phyloP scores from a whole-genome alignment of 1,284 basidiomycete species.

The Grifola frondosa region DNA sequence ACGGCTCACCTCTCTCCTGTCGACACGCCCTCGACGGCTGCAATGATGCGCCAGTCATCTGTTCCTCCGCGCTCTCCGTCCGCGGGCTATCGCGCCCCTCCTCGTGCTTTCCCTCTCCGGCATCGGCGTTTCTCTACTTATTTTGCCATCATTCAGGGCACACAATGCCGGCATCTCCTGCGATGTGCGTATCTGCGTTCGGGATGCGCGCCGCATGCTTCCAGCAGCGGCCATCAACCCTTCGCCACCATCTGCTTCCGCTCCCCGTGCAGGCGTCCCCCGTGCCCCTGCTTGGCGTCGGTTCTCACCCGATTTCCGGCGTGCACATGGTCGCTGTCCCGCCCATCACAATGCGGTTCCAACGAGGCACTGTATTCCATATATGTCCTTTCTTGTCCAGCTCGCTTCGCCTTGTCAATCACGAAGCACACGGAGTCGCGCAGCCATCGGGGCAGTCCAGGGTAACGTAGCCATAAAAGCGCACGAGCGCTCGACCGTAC shows the following conservation, averaged over 20 bases:
- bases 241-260: background rate
- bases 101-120: background rate
- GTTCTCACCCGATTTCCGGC: slow-evolving; percentile 7
- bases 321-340: slow-evolving; percentile 16
- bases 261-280: background rate
- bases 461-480: too few species aligned
- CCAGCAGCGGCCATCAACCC: background rate
- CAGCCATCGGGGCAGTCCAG: too few species aligned
- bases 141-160: background rate
- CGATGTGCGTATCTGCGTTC: too few species aligned
- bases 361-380: slow-evolving; percentile 20
- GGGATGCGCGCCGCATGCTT: background rate
- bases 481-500: too few species aligned
- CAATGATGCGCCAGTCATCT: too few species aligned
- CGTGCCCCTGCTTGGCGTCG: slow-evolving; percentile 2
- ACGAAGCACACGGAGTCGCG: too few species aligned
- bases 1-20: too few species aligned
- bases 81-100: too few species aligned
- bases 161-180: background rate
- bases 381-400: slow-evolving; percentile 3
- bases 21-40: too few species aligned
- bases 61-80: too few species aligned
- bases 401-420: background rate
- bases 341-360: slow-evolving; percentile 24
- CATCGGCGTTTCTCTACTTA: background rate